Base-by-base conservation (phyloP, 495 filamentous ascomycete genomes). In the Copromyces sp. region DNA sequence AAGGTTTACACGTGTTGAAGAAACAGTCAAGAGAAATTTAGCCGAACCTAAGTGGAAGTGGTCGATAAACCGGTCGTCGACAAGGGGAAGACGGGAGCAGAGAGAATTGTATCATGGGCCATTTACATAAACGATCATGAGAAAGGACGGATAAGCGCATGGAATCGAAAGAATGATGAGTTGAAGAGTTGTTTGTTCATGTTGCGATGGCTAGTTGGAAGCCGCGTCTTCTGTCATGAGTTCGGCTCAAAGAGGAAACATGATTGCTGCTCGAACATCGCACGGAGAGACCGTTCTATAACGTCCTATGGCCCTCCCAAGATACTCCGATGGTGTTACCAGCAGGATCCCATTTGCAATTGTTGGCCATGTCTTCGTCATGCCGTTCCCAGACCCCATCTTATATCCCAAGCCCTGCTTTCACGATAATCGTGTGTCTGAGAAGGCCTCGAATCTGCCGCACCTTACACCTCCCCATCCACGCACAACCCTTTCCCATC, bases 321-420 rank as follows among this genome's bases (percentile, higher is more conserved):
- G 44, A 47, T 47, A 29, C 4, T 24, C 20, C 20, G 6, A 29
- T 6, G 45, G 4, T 29, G 20, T 7, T 59, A 14, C 20, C 0
- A 14, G 14, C 20, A 59, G 24, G 20, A 59, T 1, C 2, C 20
- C 47, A 29, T 24, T 29, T 0, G 3, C 8, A 45, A 45, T n/a
- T 1, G n/a, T 0, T 0, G 42, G 7, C 17, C 42, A n/a, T 45
- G 42, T 9, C 2, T 45, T 20, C 7, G 2, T 1, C 0, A 9
- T 37, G 35, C 35, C 5, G 3, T 37, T 37, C 35, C 3, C 35
- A 37, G 3, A 20, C 9, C 42, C 42, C 8, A 9, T 9, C 8
- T 8, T 17, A 9, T 20, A n/a, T 45, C 42, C 0, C 17, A 45
- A 45, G n/a, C 8, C 17, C 17, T 37, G 7, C 1, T 9, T 45